Conservation (phyloP, 306 rosid genomes). For the Prunus mira region DNA sequence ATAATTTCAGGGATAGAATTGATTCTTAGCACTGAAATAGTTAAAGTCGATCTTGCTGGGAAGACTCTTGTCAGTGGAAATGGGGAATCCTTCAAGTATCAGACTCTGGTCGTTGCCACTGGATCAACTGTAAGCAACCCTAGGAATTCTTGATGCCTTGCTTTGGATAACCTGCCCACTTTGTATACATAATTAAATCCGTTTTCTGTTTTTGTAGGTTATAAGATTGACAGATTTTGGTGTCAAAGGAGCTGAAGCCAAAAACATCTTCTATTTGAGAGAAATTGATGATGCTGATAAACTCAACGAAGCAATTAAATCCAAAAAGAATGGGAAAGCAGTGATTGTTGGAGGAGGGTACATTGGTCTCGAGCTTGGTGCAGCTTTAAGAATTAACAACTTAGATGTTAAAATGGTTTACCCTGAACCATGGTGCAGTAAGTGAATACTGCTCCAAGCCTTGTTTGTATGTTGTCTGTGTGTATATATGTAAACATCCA, state of each 20-base stretch:
- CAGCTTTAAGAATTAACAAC: slow-evolving; percentile 71
- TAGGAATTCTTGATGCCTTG: neutral
- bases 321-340: slow-evolving; percentile 78
- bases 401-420: slow-evolving; percentile 85
- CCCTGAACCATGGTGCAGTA: slow-evolving; percentile 99
- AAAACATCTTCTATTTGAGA: slow-evolving; percentile 90
- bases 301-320: slow-evolving; percentile 63
- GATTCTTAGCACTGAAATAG: slow-evolving; percentile 80
- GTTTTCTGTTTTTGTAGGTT: slow-evolving; percentile 52
- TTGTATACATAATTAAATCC: slow-evolving; percentile 5
- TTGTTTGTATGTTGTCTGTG: neutral
- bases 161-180: slow-evolving; percentile 6
- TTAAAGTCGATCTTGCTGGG: slow-evolving; percentile 68
- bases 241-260: slow-evolving; percentile 93
- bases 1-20: slow-evolving; percentile 76
- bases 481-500: neutral
- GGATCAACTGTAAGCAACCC: slow-evolving; percentile 75
- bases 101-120: slow-evolving; percentile 78
- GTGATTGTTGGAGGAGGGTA: slow-evolving; percentile 98
- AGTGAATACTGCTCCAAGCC: slow-evolving; percentile 37
- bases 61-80: slow-evolving; percentile 62
- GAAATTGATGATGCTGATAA: slow-evolving; percentile 90
- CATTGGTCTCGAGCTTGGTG: slow-evolving; percentile 94
- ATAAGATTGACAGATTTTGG: slow-evolving; percentile 81
- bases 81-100: slow-evolving; percentile 66